These are phyloP conservation scores for Ampelomyces quisqualis DNA, from an alignment of 2,329 filamentous ascomycete genomes.

Conservation along the genomic window DNA sequence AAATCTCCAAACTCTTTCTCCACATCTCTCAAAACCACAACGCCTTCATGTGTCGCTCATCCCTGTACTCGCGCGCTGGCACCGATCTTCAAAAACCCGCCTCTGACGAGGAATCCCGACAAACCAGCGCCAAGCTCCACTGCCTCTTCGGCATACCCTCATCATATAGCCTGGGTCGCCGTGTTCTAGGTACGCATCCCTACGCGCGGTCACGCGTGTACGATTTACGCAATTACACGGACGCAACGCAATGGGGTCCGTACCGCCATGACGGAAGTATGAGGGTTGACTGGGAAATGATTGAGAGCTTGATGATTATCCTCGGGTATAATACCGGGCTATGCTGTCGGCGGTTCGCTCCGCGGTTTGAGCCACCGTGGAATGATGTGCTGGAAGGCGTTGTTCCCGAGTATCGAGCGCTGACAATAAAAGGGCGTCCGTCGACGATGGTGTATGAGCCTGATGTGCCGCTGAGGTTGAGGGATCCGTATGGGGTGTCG, in stretches of 20 bases:
- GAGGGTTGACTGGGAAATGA: slow-evolving; percentile 74
- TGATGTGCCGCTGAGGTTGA: slow-evolving; percentile 51
- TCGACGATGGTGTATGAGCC: slow-evolving; percentile 28
- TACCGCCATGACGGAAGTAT: slow-evolving; percentile 64
- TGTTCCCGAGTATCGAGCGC: slow-evolving; percentile 14
- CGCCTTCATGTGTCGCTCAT: slow-evolving; percentile 64
- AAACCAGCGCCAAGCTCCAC: slow-evolving; percentile 70
- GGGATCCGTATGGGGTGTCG: slow-evolving; percentile 70
- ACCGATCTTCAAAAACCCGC: slow-evolving; percentile 45
- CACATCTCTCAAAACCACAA: slow-evolving; percentile 54
- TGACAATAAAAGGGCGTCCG: slow-evolving; percentile 9
- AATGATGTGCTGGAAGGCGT: slow-evolving; percentile 32
- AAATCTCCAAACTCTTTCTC: slow-evolving; percentile 46
- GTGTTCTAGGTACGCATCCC: slow-evolving; percentile 51
- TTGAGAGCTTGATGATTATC: slow-evolving; percentile 72
- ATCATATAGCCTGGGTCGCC: slow-evolving; percentile 33
- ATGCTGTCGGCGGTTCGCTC: slow-evolving; percentile 28
- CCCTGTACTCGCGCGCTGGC: slow-evolving; percentile 56
- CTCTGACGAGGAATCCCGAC: slow-evolving; percentile 51
- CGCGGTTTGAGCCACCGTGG: slow-evolving; percentile 34
- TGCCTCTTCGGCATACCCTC: slow-evolving; percentile 66
- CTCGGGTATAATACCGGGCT: slow-evolving; percentile 59
- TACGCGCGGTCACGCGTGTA: slow-evolving; percentile 71
- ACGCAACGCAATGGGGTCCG: slow-evolving; percentile 66
- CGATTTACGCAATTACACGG: slow-evolving; percentile 68